Evolutionary conservation across 192 early-diverging fungal species (phyloP), one percentile per base, ranked within the genome.

Genomic region (Physocladia obscura): DNA sequence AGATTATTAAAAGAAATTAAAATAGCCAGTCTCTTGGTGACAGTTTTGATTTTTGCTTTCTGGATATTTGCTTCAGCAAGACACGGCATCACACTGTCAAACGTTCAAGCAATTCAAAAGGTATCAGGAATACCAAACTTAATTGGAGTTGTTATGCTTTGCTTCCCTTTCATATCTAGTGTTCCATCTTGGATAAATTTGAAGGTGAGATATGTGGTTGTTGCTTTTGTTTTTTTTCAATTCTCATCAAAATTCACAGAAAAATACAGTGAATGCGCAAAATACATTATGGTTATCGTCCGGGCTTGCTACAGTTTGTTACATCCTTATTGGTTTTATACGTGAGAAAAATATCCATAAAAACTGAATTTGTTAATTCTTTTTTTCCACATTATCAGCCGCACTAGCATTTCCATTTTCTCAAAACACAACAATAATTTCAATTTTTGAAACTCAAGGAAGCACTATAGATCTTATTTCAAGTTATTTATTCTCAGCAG

Each of bases 111-210:
- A 17, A 34, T 78, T 37, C 77, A 73, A n/a, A 54, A 8, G 6
- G 0, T 29, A 21, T 6, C 13, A 13, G 57, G 47, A 8, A 61
- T 73, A 59, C 49, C 67, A 22, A 62, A 52, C 2, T 68, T 83
- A 0, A 65, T 82, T 15, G 83, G 84, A 19, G 71, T 79, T 1
- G 73, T 84, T 38, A 80, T 86, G 79, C 60, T 85, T 22, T 85
- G 81, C 64, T 72, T 79, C 40, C 84, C 84, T 1, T 81, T 81
- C 55, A 78, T 80, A 19, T 71, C 75, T 3, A 71, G 81, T 19
- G 77, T 86, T 2, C 84, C 84, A 29, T 70, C 74, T 21, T 86
- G 84, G 84, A 71, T 86, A 11, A 86, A 86, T 51, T 59, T 83
- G 6, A 86, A 86, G 75, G 79, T 79, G 27, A 4, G 22, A 26